Base-by-base conservation (phyloP, 2,329 filamentous ascomycete species). In the Stemphylium beticola region DNA sequence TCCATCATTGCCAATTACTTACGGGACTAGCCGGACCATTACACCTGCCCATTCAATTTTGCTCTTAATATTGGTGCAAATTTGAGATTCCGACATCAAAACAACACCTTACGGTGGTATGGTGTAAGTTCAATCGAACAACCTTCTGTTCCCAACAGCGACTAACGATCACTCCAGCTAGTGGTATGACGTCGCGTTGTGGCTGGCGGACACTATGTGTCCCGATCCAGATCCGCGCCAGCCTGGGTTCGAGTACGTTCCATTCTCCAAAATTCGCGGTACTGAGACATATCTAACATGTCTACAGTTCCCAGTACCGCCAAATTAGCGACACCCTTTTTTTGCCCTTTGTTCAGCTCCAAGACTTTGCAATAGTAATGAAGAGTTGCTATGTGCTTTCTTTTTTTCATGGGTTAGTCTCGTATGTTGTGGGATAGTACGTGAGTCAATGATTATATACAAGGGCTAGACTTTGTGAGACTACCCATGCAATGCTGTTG, bases 101-200 rank as follows among this genome's bases (percentile, higher is more conserved):
- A 36, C 38, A 50, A 34, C 44, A 51, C 44, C 53, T 34, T 37
- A 56, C n/a, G 57, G 61, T 63, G 64, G 60, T 66, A 61, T 66
- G 62, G 64, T 65, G 22, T 24, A 24, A 24, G 22, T 24, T 24
- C 4, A 24, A 24, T 24, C 22, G 4, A 24, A 24, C 22, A 24
- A n/a, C n/a, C n/a, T n/a, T 7, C 22, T 7, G 4, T 24, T 24
- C 22, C 6, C 22, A 24, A 4, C 22, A 5, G 22, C 22, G 22
- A 24, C 22, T 24, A 24, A 24, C 22, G 6, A 24, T 24, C 22
- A 24, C 22, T 24, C 22, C 22, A 24, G 22, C 64, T 67, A 67
- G 65, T 64, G 65, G 65, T 67, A 67, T 67, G 65, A 67, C 65
- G 65, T 67, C 65, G 65, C 65, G 65, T 67, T 67, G 65, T 67